Conservation (phyloP, 495 filamentous ascomycete species). For the Penicillium herquei region DNA sequence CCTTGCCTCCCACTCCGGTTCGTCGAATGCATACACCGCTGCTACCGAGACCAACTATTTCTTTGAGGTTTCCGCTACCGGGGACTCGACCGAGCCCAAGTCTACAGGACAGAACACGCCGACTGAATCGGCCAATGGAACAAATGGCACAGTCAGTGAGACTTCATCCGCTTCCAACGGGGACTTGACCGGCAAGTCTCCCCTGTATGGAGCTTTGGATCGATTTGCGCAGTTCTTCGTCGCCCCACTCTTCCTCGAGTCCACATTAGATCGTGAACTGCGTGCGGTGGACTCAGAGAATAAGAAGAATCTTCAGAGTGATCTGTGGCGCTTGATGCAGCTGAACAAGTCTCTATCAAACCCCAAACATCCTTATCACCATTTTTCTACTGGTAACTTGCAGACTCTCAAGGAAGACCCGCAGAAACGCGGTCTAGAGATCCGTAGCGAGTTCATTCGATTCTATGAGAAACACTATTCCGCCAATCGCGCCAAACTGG, state of each 20-base stretch:
- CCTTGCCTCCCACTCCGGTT: constrained; percentile 81
- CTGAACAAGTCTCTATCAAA: constrained; percentile 89
- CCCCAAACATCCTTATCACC: constrained; percentile 85
- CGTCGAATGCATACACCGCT: constrained; percentile 93
- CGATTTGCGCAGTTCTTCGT: constrained; percentile 98
- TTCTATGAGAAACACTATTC: constrained; percentile 92
- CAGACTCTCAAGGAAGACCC: constrained; percentile 86
- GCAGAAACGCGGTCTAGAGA: constrained; percentile 76
- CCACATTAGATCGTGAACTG: constrained; percentile 88
- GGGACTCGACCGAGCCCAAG: constrained; percentile 45
- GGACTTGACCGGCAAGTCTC: constrained; percentile 45
- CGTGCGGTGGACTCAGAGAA: constrained; percentile 96
- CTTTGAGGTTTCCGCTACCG: constrained; percentile 84
- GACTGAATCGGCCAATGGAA: constrained; percentile 23
- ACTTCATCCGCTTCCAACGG: constrained; percentile 33
- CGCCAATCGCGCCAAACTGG: constrained; percentile 94
- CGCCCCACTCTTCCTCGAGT: constrained; percentile 82
- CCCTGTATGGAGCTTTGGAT: constrained; percentile 86
- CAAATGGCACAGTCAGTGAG: constrained; percentile 39
- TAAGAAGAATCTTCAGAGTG: constrained; percentile 98
- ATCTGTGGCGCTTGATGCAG: constrained; percentile 90
- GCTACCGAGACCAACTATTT: constrained; percentile 96
- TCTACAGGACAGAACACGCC: constrained; percentile 32
- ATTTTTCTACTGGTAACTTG: constrained; percentile 94
- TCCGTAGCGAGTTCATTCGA: constrained; percentile 90